Percentiles rank a stretch among this genome's conserved stretches.
Evolutionary conservation across 306 rosid genomes (phyloP).

Genomic region (Oemleria cerasiformis): DNA sequence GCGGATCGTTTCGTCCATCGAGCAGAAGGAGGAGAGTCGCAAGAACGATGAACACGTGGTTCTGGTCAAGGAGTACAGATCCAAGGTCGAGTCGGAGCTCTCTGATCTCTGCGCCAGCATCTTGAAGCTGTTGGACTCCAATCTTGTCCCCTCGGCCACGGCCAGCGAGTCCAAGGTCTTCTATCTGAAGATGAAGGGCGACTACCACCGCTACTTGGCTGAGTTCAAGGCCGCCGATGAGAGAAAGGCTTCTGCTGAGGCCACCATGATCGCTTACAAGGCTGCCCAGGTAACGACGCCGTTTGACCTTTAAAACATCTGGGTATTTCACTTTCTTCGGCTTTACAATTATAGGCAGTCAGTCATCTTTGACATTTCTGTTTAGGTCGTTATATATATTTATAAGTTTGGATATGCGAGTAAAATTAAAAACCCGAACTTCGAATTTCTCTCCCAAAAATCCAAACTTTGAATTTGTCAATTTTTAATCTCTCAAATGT

Average conservation of each 20-base stretch:
- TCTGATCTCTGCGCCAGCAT: constrained; percentile 53
- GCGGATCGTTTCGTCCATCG: constrained; percentile 73
- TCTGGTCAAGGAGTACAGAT: constrained; percentile 62
- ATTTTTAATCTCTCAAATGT: neutral
- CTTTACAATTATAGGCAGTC: neutral
- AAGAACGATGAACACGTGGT: constrained; percentile 70
- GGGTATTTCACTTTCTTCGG: neutral
- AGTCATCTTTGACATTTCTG: neutral
- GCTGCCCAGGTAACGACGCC: constrained; percentile 60
- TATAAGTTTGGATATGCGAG: neutral
- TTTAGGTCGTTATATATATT: neutral
- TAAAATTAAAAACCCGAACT: too few relatives aligned
- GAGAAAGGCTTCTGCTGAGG: constrained; percentile 65
- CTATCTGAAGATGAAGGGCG: constrained; percentile 78
- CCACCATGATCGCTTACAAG: constrained; percentile 70
- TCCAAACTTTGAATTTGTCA: neutral
- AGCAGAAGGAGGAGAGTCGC: constrained; percentile 65
- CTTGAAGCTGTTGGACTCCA: constrained; percentile 42
- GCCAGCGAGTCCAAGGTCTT: constrained; percentile 62
- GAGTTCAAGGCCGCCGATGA: constrained; percentile 67
- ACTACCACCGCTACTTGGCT: constrained; percentile 67
- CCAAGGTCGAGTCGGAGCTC: constrained; percentile 63
- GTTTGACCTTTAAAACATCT: neutral
- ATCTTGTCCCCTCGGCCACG: constrained; percentile 58
- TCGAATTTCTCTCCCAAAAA: neutral